Evolutionary conservation across 805 yeast genomes (phyloP), one percentile per base, ranked within the genome.

Genomic region (Ogataea corticis): DNA sequence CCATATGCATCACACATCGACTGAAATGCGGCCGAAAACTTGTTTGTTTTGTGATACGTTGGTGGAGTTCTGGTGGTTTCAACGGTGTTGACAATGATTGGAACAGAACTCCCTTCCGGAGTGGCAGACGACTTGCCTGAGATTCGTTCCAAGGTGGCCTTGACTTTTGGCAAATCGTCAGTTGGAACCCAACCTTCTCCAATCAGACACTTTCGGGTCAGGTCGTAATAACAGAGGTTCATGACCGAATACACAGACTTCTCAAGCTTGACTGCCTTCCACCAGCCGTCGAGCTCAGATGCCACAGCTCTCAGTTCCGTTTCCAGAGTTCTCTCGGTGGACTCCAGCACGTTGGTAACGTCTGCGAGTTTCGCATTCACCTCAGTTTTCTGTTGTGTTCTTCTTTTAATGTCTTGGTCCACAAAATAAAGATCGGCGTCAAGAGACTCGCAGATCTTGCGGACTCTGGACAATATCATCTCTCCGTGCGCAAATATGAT

Each of bases 1-100:
- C 98, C 99, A 67, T 94, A 94, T 2, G 97, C 94, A 66, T 94
- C 99, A 61, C 89, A 87, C 71, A 94, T 90, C 38, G 81, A 73
- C 72, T 94, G 99, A 74, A 89, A 94, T 0, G 97, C 97, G 28
- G 75, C 79, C 0, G 98, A 91, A 65, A 94, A 90, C 69, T 92
- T 92, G 69, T 92, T 94, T n/a, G 95, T 87, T 61, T 86, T 82
- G 69, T 90, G 96, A 66, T 73, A 90, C 1, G 99, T 94, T 40
- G 99, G 99, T 2, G 99, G 99, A 5, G 87, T 79, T 66, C 82
- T 83, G 44, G 83, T 83, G 10, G 98, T 91, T 44, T 80, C 75
- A 43, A 94, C 77, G 27, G 73, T 74, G 51, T 78, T 78, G 51
- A 73, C 68, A 38, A 66, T 63, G 36, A 66, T 62, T 44, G 70